Conservation (phyloP, 1,284 basidiomycete species). For the Trametes sp. region DNA sequence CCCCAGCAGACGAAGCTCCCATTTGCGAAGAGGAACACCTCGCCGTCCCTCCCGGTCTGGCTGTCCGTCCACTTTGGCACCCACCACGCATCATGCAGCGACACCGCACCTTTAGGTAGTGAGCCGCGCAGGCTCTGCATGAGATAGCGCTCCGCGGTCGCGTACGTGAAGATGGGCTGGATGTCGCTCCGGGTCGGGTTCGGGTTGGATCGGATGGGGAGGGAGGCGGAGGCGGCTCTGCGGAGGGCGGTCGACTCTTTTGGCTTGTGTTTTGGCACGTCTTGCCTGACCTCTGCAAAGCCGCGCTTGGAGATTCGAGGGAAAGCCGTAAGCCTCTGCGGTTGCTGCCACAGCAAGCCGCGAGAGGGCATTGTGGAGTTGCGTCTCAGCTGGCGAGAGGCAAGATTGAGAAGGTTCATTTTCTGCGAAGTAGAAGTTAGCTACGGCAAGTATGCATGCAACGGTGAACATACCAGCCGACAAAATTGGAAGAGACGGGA, state of each 20-base stretch:
- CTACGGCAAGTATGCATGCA: too few species aligned
- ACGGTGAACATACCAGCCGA: too few species aligned
- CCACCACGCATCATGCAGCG: slow-evolving; percentile 80
- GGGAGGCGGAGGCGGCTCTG: slow-evolving; percentile 72
- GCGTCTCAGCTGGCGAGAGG: slow-evolving; percentile 21
- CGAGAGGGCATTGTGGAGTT: slow-evolving; percentile 11
- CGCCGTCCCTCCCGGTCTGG: slow-evolving; percentile 71
- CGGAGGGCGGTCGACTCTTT: slow-evolving; percentile 80
- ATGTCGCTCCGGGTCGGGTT: slow-evolving; percentile 81
- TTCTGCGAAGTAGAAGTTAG: too few species aligned
- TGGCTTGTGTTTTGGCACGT: slow-evolving; percentile 61
- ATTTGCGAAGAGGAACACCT: slow-evolving; percentile 87
- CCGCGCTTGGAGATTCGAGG: slow-evolving; percentile 12
- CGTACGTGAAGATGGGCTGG: slow-evolving; percentile 74
- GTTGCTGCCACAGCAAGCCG: slow-evolving; percentile 17
- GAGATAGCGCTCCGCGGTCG: slow-evolving; percentile 79
- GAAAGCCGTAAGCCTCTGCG: neutral
- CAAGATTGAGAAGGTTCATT: slow-evolving; percentile 23
- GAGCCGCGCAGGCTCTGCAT: slow-evolving; percentile 62
- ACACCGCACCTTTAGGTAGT: slow-evolving; percentile 60
- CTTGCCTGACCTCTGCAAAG: slow-evolving; percentile 19
- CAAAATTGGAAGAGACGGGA: neutral
- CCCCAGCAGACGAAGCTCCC: slow-evolving; percentile 92
- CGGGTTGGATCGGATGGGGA: slow-evolving; percentile 80
- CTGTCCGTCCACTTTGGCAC: slow-evolving; percentile 68